Percentiles rank a stretch among this genome's conserved stretches.
phyloP scores from a whole-genome alignment of 2,329 filamentous ascomycete genomes.

The Fusarium sp. region DNA sequence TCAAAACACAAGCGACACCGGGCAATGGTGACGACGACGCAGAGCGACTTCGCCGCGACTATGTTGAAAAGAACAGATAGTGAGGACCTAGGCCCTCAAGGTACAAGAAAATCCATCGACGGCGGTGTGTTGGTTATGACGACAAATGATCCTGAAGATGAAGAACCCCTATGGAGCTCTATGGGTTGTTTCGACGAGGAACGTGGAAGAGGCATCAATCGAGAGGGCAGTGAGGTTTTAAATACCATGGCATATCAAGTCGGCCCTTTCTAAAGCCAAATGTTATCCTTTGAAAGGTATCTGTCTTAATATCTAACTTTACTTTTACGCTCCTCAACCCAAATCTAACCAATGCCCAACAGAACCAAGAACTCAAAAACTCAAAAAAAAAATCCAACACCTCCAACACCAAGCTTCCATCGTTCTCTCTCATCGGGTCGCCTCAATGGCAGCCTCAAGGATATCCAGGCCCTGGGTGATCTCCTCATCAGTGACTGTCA shows the following conservation, averaged over 20 bases:
- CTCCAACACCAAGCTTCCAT: not conserved
- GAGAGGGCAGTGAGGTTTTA: not conserved
- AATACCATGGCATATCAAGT: not conserved
- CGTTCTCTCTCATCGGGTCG: conserved; percentile 48
- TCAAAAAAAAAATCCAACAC: not conserved
- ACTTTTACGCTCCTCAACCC: conserved; percentile 3
- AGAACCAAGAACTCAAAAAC: not conserved
- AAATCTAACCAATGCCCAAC: conserved; percentile 1
- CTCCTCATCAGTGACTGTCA: conserved; percentile 83
- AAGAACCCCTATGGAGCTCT: not conserved
- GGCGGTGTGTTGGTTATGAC: not conserved
- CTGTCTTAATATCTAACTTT: conserved; percentile 4
- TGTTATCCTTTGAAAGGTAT: conserved; percentile 18
- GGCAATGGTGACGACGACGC: not conserved
- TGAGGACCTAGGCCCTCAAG: not conserved
- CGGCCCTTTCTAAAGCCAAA: not conserved
- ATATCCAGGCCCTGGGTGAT: conserved; percentile 82
- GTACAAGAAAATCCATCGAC: not conserved
- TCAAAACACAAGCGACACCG: not conserved
- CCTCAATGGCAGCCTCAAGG: conserved; percentile 72
- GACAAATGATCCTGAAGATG: not conserved
- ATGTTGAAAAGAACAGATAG: not conserved
- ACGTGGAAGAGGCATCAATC: not conserved
- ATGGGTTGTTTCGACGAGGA: not conserved
- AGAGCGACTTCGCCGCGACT: not conserved